Conservation (phyloP, 805 yeast genomes). For the Kregervanrija fluxuum region DNA sequence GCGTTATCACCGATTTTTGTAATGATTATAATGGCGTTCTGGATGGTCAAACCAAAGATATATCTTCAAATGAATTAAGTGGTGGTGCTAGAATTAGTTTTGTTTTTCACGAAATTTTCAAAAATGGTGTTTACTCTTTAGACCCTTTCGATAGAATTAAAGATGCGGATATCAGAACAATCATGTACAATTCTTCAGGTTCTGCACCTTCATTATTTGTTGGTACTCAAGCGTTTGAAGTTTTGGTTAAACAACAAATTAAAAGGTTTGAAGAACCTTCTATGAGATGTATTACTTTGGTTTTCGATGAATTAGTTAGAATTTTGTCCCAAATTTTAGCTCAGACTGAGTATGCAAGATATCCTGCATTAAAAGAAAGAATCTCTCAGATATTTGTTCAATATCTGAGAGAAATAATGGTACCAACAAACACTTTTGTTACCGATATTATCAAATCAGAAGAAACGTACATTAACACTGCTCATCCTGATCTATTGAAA, state of each 20-base stretch:
- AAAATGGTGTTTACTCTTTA: conserved; percentile 83
- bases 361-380: conserved; percentile 86
- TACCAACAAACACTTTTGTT: conserved; percentile 84
- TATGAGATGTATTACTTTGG: conserved; percentile 76
- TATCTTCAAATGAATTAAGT: conserved; percentile 81
- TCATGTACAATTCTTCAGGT: conserved; percentile 94
- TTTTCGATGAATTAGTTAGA: conserved; percentile 91
- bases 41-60: conserved; percentile 88
- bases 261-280: conserved; percentile 92
- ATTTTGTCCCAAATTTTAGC: conserved; percentile 78
- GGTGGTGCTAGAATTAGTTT: conserved; percentile 98
- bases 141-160: conserved; percentile 96
- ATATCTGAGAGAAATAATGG: conserved; percentile 67
- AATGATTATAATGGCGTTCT: conserved; percentile 86
- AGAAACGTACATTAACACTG: conserved; percentile 93
- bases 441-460: conserved; percentile 78
- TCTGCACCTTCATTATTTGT: conserved; percentile 94
- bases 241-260: conserved; percentile 88
- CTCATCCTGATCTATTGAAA: conserved; percentile 91
- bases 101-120: conserved; percentile 93
- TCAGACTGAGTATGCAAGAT: conserved; percentile 77
- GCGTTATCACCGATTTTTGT: conserved; percentile 86
- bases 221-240: conserved; percentile 96
- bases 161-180: conserved; percentile 93
- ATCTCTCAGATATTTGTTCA: conserved; percentile 73